A percentile compares a stretch with the other conserved stretches of the same genome.
phyloP scores from a whole-genome alignment of 257 asterid genomes.

The Fraxinus cuspidata region DNA sequence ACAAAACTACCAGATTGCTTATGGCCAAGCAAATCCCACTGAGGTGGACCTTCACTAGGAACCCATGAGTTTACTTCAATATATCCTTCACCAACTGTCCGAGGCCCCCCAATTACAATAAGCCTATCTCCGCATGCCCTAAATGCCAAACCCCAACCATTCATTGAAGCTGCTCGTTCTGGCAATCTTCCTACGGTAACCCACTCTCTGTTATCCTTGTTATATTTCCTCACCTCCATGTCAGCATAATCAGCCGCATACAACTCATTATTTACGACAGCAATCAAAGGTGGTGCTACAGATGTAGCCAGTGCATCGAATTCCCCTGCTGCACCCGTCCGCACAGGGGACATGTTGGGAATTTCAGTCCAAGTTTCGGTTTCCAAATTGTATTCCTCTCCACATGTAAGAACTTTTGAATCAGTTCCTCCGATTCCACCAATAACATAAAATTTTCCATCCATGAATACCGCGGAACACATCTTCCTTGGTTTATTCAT shows the following conservation, averaged over 20 bases:
- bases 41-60: conserved; percentile 50
- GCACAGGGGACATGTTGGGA: conserved; percentile 80
- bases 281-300: conserved; percentile 86
- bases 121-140: conserved; percentile 58
- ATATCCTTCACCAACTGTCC: conserved; percentile 43
- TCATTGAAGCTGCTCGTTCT: conserved; percentile 72
- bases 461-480: conserved; percentile 90
- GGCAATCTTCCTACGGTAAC: conserved; percentile 68
- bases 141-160: conserved; percentile 67
- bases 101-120: conserved; percentile 80
- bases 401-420: conserved; percentile 41
- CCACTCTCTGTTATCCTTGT: conserved; percentile 53
- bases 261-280: conserved; percentile 72
- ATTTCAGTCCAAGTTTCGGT: conserved; percentile 71
- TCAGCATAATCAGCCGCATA: conserved; percentile 88
- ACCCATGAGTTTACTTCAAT: conserved; percentile 60
- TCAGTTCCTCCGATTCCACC: conserved; percentile 61
- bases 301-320: conserved; percentile 61
- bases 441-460: conserved; percentile 64
- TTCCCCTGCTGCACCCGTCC: conserved; percentile 51
- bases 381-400: conserved; percentile 50
- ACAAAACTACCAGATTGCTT: conserved; percentile 80
- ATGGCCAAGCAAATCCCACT: conserved; percentile 64
- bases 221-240: conserved; percentile 71
- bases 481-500: conserved; percentile 80